These are phyloP conservation scores for Nigrospora oryzae DNA, from an alignment of 2,329 filamentous ascomycete genomes.

Conservation along the genomic window DNA sequence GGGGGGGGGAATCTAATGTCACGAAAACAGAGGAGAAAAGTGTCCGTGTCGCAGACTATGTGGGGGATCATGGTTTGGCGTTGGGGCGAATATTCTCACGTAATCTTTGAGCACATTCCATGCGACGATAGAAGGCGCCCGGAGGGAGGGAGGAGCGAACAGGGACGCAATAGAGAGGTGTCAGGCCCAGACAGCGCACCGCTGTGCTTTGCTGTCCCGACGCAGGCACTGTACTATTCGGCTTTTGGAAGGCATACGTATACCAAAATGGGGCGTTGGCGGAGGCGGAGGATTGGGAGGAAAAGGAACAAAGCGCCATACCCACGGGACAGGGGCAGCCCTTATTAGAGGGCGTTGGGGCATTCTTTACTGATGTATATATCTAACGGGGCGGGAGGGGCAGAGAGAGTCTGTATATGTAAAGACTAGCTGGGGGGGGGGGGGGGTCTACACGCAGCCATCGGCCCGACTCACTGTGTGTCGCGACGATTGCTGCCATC, in stretches of 20 bases:
- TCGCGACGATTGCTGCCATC: no score
- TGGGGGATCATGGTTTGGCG: no score
- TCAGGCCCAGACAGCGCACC: neutral
- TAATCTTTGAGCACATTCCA: neutral
- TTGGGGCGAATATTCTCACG: neutral
- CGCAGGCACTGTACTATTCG: neutral
- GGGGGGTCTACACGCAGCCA: no score
- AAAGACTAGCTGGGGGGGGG: no score
- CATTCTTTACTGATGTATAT: neutral
- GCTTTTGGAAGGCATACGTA: neutral
- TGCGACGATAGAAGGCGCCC: no score
- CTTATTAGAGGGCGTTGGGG: constrained; percentile 1
- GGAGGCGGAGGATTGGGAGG: no score
- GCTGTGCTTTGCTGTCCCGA: neutral
- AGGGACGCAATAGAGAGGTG: neutral
- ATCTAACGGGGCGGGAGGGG: no score
- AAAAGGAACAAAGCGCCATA: neutral
- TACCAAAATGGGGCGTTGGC: no score
- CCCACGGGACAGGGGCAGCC: neutral
- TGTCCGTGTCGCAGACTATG: neutral
- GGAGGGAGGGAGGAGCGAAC: neutral
- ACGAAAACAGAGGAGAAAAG: neutral
- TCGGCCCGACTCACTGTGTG: no score
- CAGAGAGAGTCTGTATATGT: no score
- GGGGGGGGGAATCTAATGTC: neutral